Conservation (phyloP, 108 stramenopile genomes). For the Cyclotella choctawhatcheeana region DNA sequence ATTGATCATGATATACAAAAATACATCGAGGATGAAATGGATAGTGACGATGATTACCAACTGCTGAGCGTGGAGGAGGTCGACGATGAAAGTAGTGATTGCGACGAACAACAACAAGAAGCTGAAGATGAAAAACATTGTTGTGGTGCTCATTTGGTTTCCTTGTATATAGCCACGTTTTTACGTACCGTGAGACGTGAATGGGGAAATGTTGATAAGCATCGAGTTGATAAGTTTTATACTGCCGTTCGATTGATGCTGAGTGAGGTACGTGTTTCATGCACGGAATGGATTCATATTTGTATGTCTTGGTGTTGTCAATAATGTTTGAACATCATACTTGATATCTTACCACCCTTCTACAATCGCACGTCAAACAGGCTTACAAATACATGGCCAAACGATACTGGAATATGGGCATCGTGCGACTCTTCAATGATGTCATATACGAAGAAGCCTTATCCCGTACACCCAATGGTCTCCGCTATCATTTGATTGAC, state of each 20-base stretch:
- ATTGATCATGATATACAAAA: conserved; percentile 1
- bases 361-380: conserved; percentile 24
- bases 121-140: conserved; percentile 65
- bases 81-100: conserved; percentile 26
- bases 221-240: conserved; percentile 94
- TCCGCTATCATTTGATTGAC: conserved; percentile 91
- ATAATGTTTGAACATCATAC: neutral
- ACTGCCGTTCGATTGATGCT: conserved; percentile 81
- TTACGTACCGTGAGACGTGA: conserved; percentile 84
- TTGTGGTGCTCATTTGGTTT: conserved; percentile 85
- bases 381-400: conserved; percentile 87
- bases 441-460: conserved; percentile 85
- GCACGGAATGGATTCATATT: neutral
- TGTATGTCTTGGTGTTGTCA: too few species aligned
- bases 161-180: conserved; percentile 83
- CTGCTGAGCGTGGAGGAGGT: conserved; percentile 29
- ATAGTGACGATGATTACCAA: conserved; percentile 26
- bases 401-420: conserved; percentile 85
- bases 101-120: conserved; percentile 45
- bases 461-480: conserved; percentile 76
- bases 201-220: conserved; percentile 94
- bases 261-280: conserved; percentile 53
- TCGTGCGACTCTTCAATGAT: conserved; percentile 88
- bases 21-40: conserved; percentile 10
- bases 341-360: neutral